These are phyloP conservation scores for Lactarius vividus DNA, from an alignment of 768 basidiomycete genomes.

Conservation along the genomic window DNA sequence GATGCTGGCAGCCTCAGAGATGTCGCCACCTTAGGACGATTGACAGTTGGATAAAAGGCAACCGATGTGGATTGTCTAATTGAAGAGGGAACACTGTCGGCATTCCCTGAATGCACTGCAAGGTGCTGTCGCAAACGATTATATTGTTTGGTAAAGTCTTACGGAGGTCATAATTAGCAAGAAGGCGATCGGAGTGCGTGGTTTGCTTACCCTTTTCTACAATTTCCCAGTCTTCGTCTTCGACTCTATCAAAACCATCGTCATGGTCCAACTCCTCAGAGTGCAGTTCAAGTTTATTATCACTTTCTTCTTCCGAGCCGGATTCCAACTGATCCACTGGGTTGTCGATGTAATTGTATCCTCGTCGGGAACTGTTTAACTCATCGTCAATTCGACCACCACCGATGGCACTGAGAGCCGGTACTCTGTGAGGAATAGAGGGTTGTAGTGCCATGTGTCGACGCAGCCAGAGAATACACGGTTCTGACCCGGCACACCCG, in stretches of 20 bases:
- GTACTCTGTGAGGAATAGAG: slow-evolving; percentile 14
- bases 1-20: slow-evolving; percentile 56
- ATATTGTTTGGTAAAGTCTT: slow-evolving; percentile 99
- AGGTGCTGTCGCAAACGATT: slow-evolving; percentile 92
- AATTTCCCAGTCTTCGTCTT: slow-evolving; percentile 89
- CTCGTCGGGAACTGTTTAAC: slow-evolving; percentile 37
- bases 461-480: background rate
- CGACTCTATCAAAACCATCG: slow-evolving; percentile 48
- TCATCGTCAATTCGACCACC: slow-evolving; percentile 66
- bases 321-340: slow-evolving; percentile 32
- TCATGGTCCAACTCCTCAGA: slow-evolving; percentile 43
- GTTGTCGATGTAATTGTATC: slow-evolving; percentile 38
- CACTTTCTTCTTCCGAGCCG: slow-evolving; percentile 40
- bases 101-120: slow-evolving; percentile 73
- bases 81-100: slow-evolving; percentile 55
- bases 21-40: slow-evolving; percentile 49
- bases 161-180: slow-evolving; percentile 1
- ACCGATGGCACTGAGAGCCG: slow-evolving; percentile 34
- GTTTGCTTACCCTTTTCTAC: slow-evolving; percentile 66
- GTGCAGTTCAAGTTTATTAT: slow-evolving; percentile 32
- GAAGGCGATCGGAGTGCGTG: slow-evolving; percentile 2
- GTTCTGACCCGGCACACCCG: background rate
- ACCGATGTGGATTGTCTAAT: slow-evolving; percentile 49
- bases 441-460: background rate
- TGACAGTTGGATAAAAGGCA: slow-evolving; percentile 66